Base-by-base conservation (phyloP, 1,139 yeast genomes). In the Pichia sp. region DNA sequence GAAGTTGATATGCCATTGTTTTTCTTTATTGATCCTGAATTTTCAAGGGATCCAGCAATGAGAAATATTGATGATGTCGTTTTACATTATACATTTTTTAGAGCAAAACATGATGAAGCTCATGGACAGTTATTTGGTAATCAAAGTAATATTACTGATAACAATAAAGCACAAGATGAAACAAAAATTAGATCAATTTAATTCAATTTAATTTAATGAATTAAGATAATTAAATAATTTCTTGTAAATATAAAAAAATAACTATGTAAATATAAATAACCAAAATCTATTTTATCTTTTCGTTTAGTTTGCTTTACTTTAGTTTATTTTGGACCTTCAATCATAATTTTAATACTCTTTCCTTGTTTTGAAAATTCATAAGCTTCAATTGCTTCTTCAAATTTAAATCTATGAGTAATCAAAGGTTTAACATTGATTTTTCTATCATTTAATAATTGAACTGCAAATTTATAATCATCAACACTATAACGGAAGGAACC, bases 1-100 rank as follows among this genome's bases (percentile, higher is more conserved):
- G 97, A 92, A 65, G 96, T 94, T 18, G 99, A 94, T 63, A 92
- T 94, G 98, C 99, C 99, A 0, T 90, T 92, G 25, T 94, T 94
- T 70, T 94, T 94, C 76, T 94, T 94, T 67, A 86, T 94, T 49
- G 99, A 94, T 64, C 99, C 99, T 0, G 98, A 94, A 57, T 92
- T 87, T 67, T 95, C 95, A 42, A 83, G 84, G 54, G 99, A 94
- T 64, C 97, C 98, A 7, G 76, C 81, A 40, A 87, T 92, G 94
- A 79, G 94, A 65, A 85, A 87, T 61, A 83, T 90, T 43, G 94
- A 89, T 60, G 96, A 90, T 64, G 78, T 92, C 43, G 89, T 92
- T 29, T 75, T 92, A 60, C 95, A 92, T 67, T 92, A 92, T 64
- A 86, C 97, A 0, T 92, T 92, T 66, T 92, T 92, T 74, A 84